These are phyloP conservation scores for Trichoderma orchidacearum DNA, from an alignment of 495 filamentous ascomycete genomes.

Conservation along the genomic window DNA sequence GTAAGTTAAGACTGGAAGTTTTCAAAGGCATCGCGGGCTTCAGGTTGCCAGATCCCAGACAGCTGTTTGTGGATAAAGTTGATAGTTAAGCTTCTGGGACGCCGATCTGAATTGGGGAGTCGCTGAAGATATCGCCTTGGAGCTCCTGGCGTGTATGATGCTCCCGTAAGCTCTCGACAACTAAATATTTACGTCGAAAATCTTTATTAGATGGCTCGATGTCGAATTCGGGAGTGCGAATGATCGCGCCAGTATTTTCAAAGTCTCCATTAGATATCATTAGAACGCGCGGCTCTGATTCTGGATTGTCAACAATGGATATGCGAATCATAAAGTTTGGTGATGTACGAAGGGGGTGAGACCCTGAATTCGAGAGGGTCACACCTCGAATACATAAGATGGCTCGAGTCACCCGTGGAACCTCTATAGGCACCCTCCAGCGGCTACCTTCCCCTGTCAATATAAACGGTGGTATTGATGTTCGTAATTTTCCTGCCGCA, in stretches of 20 bases:
- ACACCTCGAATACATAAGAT: slow-evolving; percentile 28
- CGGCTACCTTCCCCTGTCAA: slow-evolving; percentile 37
- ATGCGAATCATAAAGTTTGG: slow-evolving; percentile 37
- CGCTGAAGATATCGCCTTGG: slow-evolving; percentile 46
- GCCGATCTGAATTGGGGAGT: slow-evolving; percentile 42
- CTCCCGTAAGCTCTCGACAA: slow-evolving; percentile 49
- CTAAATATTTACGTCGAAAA: slow-evolving; percentile 39
- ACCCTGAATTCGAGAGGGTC: neutral
- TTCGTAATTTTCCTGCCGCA: slow-evolving; percentile 52
- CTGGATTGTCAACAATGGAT: slow-evolving; percentile 46
- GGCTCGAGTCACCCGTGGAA: slow-evolving; percentile 42
- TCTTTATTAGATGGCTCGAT: slow-evolving; percentile 28
- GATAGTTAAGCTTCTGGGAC: slow-evolving; percentile 7
- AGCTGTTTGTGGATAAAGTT: too few relatives aligned
- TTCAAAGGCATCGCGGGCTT: too few relatives aligned
- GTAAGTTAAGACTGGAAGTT: too few relatives aligned
- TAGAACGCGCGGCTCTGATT: slow-evolving; percentile 40
- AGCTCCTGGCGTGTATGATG: slow-evolving; percentile 34
- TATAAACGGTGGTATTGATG: slow-evolving; percentile 32
- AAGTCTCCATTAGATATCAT: slow-evolving; percentile 42
- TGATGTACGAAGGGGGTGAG: neutral
- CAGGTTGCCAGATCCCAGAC: too few relatives aligned
- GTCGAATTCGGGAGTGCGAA: slow-evolving; percentile 50
- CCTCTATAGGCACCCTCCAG: slow-evolving; percentile 36
- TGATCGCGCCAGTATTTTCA: slow-evolving; percentile 42